Base-by-base conservation (phyloP, 345 rosid species). In the Crucihimalaya himalaica region DNA sequence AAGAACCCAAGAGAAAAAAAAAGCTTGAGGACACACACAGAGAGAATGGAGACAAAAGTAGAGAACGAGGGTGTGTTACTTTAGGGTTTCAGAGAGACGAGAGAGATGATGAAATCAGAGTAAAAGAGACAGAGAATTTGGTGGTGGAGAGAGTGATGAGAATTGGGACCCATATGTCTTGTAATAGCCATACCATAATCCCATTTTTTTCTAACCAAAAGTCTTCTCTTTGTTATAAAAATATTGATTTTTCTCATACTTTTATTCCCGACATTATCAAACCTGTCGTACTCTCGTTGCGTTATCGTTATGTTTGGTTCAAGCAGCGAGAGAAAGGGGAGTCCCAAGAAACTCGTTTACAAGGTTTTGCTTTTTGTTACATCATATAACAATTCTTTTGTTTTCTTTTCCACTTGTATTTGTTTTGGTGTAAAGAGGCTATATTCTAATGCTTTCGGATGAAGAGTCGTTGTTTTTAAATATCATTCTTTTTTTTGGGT, bases 131-230 rank as follows among this genome's bases (percentile, higher is more conserved):
- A 18, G 29, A 52, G 2, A 63, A 67, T 43, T 54, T 65, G 77
- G 55, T 54, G 77, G 71, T 63, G 53, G 63, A 67, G 73, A 67
- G 79, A 52, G 66, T 76, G 75, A 69, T 70, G 75, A 45, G 74
- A 55, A 53, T 23, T 55, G 79, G 75, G 79, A 69, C 79, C 79
- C 79, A 76, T 62, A 1, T 76, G 79, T 76, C 79, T 54, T n/a
- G 70, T 53, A 68, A 62, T 69, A 65, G 65, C 70, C 74, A 66
- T 50, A 67, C 73, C 73, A 66, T 45, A 58, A 59, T 66, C 54
- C 35, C 60, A 67, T 8, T 10, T 58, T 20, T 74, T 31, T 32
- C 60, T 29, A 58, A 74, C 61, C 54, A 67, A 74, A 19, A 67
- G 73, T 74, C 78, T 59, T 50, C 55, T 67, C 78, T 39, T 74